A percentile compares a stretch with the other conserved stretches of the same genome.
These are phyloP conservation scores for Neolentinus lepideus DNA, from an alignment of 1,284 basidiomycete genomes.

Conservation along the genomic window DNA sequence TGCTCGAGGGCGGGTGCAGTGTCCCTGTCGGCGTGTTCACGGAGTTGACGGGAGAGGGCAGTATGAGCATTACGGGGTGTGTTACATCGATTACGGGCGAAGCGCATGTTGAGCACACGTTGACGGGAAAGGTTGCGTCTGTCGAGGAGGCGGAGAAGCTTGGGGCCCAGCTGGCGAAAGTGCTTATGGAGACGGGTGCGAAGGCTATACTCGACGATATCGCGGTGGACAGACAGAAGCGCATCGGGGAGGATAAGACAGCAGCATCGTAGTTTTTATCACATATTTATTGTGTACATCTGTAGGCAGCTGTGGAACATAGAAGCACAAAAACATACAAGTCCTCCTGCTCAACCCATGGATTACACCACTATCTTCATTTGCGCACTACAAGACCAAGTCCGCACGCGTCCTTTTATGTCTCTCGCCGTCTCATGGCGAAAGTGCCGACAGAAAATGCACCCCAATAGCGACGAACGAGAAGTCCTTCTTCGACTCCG, in stretches of 20 bases:
- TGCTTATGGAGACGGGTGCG: constrained; percentile 65
- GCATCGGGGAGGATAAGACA: constrained; percentile 39
- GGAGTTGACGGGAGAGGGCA: constrained; percentile 24
- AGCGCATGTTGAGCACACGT: constrained; percentile 61
- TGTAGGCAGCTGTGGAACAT: not conserved
- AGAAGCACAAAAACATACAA: not conserved
- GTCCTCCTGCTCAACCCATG: no score
- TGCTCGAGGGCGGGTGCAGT: constrained; percentile 94
- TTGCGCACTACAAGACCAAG: no score
- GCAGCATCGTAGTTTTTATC: not conserved
- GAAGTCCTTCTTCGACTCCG: constrained; percentile 43
- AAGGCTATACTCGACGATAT: constrained; percentile 76
- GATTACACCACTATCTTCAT: no score
- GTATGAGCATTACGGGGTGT: constrained; percentile 63
- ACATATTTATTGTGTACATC: not conserved
- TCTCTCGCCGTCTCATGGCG: constrained; percentile 27
- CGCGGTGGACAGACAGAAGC: constrained; percentile 52
- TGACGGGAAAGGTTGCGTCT: constrained; percentile 46
- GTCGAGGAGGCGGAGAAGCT: constrained; percentile 60
- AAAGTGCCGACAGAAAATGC: constrained; percentile 18
- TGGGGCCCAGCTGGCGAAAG: constrained; percentile 59
- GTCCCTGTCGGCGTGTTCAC: constrained; percentile 91
- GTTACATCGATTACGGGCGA: constrained; percentile 76
- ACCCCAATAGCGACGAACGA: constrained; percentile 24
- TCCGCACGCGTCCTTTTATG: constrained; percentile 9